Evolutionary conservation across 257 asterid genomes (phyloP).

Genomic region (Solanum ahanhuiri): DNA sequence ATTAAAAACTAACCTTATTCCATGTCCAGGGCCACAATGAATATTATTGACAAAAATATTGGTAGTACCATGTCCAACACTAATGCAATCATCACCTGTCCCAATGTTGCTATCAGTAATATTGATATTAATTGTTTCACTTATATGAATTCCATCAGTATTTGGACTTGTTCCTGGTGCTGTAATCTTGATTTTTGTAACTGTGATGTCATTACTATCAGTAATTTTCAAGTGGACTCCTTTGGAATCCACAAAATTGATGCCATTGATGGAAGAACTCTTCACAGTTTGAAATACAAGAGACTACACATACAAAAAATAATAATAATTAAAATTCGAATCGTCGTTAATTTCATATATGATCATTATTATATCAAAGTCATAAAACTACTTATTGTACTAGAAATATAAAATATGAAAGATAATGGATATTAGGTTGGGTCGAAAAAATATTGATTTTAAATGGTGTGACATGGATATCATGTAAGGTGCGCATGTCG

Average conservation of each 20-base stretch:
- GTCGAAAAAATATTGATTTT: too few relatives aligned
- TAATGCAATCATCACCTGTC: conserved; percentile 27
- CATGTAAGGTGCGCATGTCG: not conserved
- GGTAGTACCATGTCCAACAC: conserved; percentile 16
- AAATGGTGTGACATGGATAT: not conserved
- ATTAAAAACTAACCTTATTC: conserved; percentile 14
- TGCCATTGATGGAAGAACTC: conserved; percentile 8
- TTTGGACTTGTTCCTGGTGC: conserved; percentile 75
- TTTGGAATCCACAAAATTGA: conserved; percentile 41
- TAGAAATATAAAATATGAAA: not conserved
- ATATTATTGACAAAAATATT: not conserved
- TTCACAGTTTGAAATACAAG: conserved; percentile 17
- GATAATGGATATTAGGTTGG: not conserved
- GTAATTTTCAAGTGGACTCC: conserved; percentile 55
- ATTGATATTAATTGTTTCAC: conserved; percentile 20
- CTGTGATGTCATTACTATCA: conserved; percentile 14
- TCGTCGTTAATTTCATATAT: too few relatives aligned
- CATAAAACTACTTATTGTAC: too few relatives aligned
- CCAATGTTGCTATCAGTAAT: conserved; percentile 33
- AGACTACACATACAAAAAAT: conserved; percentile 18
- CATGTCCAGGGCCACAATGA: conserved; percentile 32
- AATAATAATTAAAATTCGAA: not conserved
- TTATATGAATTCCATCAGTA: conserved; percentile 65
- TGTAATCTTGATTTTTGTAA: conserved; percentile 23
- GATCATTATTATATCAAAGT: too few relatives aligned